Conservation (phyloP, 805 yeast genomes). For the Priceomyces melissophilus region DNA sequence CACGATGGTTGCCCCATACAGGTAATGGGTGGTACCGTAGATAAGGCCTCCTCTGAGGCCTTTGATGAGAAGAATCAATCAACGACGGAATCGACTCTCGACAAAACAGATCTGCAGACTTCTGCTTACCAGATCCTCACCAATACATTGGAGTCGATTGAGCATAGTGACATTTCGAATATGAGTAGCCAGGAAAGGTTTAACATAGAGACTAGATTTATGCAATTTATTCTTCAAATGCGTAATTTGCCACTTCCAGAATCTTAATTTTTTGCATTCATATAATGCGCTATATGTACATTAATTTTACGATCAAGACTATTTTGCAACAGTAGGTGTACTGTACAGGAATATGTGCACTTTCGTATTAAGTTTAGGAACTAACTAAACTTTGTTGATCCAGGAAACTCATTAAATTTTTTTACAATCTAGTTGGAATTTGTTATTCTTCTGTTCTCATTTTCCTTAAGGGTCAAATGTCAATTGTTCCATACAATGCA, state of each 20-base stretch:
- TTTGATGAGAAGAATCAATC: too few relatives aligned
- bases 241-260: slow-evolving; percentile 9
- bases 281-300: neutral
- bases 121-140: neutral
- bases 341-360: too few relatives aligned
- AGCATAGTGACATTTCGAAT: slow-evolving; percentile 12
- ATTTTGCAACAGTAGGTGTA: too few relatives aligned
- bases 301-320: neutral
- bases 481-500: slow-evolving; percentile 35
- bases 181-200: slow-evolving; percentile 16
- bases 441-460: neutral
- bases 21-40: too few relatives aligned
- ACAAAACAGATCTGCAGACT: too few relatives aligned
- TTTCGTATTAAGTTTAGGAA: neutral
- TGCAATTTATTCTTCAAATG: slow-evolving; percentile 33
- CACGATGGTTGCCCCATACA: too few relatives aligned
- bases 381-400: neutral
- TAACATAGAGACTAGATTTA: slow-evolving; percentile 30
- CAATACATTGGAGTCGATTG: slow-evolving; percentile 1
- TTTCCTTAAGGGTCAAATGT: slow-evolving; percentile 18
- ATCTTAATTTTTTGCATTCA: neutral
- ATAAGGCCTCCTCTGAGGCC: too few relatives aligned
- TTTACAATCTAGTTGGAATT: neutral
- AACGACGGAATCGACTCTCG: too few relatives aligned
- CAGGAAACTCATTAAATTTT: neutral